Evolutionary conservation across 2,329 filamentous ascomycete genomes (phyloP).

Genomic region (Aspergillus eucalypticola): DNA sequence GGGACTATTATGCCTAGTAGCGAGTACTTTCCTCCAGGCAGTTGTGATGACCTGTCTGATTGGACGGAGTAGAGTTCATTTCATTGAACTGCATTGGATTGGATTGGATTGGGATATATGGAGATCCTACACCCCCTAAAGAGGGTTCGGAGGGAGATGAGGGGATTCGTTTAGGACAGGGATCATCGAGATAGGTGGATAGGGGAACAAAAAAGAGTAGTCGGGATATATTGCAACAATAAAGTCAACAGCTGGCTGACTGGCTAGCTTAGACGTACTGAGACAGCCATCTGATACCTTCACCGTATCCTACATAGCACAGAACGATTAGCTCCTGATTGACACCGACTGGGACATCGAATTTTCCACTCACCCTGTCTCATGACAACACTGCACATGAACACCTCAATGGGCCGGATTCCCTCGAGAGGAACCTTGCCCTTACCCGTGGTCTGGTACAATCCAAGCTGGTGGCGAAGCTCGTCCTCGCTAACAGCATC

Average conservation of each 20-base stretch:
- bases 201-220: neutral
- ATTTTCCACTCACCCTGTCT: slow-evolving; percentile 68
- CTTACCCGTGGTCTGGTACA: slow-evolving; percentile 97
- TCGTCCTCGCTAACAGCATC: slow-evolving; percentile 95
- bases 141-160: neutral
- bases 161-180: neutral
- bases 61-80: neutral
- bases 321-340: slow-evolving; percentile 9
- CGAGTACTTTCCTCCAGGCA: neutral
- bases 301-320: slow-evolving; percentile 67
- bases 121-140: neutral
- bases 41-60: neutral
- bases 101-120: neutral
- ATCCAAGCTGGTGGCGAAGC: slow-evolving; percentile 83
- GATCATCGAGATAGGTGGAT: neutral
- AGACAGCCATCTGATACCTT: slow-evolving; percentile 87
- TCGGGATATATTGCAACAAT: slow-evolving; percentile 2
- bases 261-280: slow-evolving; percentile 72
- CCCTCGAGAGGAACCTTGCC: slow-evolving; percentile 90
- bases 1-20: neutral
- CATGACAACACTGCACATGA: slow-evolving; percentile 99
- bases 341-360: neutral
- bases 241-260: neutral
- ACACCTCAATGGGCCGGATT: slow-evolving; percentile 92
- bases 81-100: neutral